Evolutionary conservation across 169 alveolate genomes (phyloP).

Genomic region (Cryptosporidium canis): DNA sequence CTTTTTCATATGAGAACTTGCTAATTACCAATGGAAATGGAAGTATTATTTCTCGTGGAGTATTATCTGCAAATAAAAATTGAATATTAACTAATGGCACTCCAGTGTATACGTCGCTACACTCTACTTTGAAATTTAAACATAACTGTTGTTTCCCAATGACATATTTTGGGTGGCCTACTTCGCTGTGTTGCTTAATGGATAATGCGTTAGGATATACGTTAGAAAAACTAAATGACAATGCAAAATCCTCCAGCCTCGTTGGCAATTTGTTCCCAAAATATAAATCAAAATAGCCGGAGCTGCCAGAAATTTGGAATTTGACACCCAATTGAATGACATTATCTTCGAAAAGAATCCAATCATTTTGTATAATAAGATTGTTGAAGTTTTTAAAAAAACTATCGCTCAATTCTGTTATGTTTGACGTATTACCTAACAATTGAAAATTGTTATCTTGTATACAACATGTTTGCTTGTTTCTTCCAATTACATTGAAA

Average conservation of each 20-base stretch:
- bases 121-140: neutral
- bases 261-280: conserved; percentile 50
- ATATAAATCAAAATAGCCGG: conserved; percentile 8
- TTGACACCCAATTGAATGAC: conserved; percentile 36
- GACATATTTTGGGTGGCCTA: conserved; percentile 5
- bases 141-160: conserved; percentile 51
- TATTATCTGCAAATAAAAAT: conserved; percentile 33
- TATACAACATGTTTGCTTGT: no score
- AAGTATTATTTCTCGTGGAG: neutral
- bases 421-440: neutral
- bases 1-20: conserved; percentile 3
- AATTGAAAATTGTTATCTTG: neutral
- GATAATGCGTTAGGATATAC: neutral
- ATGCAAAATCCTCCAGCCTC: conserved; percentile 31
- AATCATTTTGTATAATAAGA: conserved; percentile 26
- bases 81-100: conserved; percentile 3
- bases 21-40: conserved; percentile 49
- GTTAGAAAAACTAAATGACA: neutral
- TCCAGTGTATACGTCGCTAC: conserved; percentile 44
- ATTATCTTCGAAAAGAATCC: conserved; percentile 66
- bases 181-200: neutral
- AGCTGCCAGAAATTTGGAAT: neutral
- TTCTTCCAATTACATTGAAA: neutral
- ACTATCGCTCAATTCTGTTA: neutral
- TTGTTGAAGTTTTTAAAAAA: conserved; percentile 12